These are phyloP conservation scores for Bipolaris zeicola DNA, from an alignment of 2,329 filamentous ascomycete species.

Conservation along the genomic window DNA sequence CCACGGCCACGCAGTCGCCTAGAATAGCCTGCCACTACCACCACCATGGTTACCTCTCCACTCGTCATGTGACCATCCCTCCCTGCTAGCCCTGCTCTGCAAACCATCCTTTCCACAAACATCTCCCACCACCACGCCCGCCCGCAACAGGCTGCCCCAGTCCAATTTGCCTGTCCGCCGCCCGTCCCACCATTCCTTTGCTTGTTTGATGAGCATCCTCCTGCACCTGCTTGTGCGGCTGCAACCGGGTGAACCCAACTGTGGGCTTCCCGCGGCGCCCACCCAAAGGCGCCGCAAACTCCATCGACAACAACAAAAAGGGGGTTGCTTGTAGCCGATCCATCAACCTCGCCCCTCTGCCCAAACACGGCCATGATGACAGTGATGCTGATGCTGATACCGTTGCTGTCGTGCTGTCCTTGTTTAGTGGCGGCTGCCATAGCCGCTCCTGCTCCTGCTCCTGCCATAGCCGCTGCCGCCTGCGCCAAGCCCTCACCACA, in stretches of 20 bases:
- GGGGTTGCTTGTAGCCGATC: background rate
- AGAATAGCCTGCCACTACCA: background rate
- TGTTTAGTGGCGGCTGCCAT: background rate
- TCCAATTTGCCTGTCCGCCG: background rate
- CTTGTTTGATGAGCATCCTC: conserved; percentile 3
- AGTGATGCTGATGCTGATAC: background rate
- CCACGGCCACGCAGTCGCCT: conserved; percentile 2
- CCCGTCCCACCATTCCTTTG: conserved; percentile 1
- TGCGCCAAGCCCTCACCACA: background rate
- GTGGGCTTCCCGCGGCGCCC: conserved; percentile 10
- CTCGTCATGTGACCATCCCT: background rate
- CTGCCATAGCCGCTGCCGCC: background rate
- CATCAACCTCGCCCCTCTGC: background rate
- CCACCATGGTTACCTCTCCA: no score
- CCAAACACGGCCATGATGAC: background rate
- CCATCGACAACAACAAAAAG: background rate
- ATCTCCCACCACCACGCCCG: background rate
- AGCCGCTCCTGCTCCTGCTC: background rate
- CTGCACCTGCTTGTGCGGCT: background rate
- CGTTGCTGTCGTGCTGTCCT: background rate
- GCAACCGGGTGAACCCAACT: conserved; percentile 11
- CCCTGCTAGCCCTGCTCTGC: background rate
- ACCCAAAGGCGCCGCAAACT: background rate
- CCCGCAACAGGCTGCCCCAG: background rate
- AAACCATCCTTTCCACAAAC: conserved; percentile 1